Conservation (phyloP, 345 rosid genomes). For the Populus davidiana region DNA sequence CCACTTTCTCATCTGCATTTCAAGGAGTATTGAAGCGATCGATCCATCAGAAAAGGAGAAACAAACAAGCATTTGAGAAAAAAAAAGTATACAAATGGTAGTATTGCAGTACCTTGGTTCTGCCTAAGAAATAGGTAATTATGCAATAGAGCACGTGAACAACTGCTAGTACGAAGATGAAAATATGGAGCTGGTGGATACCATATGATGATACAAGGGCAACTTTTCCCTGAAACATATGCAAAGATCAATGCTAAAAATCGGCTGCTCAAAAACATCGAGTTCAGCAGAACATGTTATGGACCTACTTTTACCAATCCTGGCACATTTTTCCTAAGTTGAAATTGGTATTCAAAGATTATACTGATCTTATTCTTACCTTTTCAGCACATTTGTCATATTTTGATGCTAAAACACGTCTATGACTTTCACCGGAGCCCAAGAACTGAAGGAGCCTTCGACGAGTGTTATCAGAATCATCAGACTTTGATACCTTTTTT, state of each 20-base stretch:
- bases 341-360: not conserved
- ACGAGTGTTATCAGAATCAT: slow-evolving; percentile 16
- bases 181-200: slow-evolving; percentile 83
- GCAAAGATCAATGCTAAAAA: not conserved
- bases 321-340: not conserved
- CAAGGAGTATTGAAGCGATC: slow-evolving; percentile 3
- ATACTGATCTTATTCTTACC: slow-evolving; percentile 26
- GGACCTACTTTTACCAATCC: not conserved
- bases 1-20: slow-evolving; percentile 84
- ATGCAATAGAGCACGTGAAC: slow-evolving; percentile 65
- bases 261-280: not conserved
- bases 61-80: not conserved
- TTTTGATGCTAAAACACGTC: slow-evolving; percentile 47
- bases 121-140: slow-evolving; percentile 58
- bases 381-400: slow-evolving; percentile 38
- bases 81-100: no score
- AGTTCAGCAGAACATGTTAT: not conserved
- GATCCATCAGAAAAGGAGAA: not conserved
- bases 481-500: not conserved
- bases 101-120: slow-evolving; percentile 50
- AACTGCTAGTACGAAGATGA: slow-evolving; percentile 75
- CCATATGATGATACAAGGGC: slow-evolving; percentile 76
- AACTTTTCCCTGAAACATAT: slow-evolving; percentile 61
- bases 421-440: slow-evolving; percentile 25
- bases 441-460: slow-evolving; percentile 46